Percentiles rank a stretch among this genome's conserved stretches.
phyloP scores from a whole-genome alignment of 768 basidiomycete genomes.

The Hygrocybe coccinea region DNA sequence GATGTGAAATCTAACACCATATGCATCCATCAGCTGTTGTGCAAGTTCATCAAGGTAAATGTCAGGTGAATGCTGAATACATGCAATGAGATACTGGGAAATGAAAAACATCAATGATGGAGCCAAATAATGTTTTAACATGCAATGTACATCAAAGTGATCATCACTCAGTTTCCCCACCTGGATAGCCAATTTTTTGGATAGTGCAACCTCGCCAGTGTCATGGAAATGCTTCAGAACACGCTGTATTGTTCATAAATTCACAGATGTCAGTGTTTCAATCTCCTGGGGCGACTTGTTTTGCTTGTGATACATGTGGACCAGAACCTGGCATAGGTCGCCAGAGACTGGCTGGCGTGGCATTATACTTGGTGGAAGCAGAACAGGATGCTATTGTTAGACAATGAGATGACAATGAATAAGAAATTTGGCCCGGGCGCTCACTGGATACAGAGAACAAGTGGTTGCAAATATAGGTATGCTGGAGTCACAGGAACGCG shows the following conservation, averaged over 20 bases:
- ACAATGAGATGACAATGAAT: too few relatives aligned
- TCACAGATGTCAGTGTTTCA: not conserved
- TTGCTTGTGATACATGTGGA: not conserved
- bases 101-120: not conserved
- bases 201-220: not conserved
- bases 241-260: not conserved
- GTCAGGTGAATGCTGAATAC: not conserved
- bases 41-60: not conserved
- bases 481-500: too few relatives aligned
- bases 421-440: too few relatives aligned
- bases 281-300: not conserved
- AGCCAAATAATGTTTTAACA: not conserved
- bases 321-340: not conserved
- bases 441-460: too few relatives aligned
- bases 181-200: not conserved
- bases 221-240: not conserved
- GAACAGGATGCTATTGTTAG: too few relatives aligned
- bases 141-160: not conserved
- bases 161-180: not conserved
- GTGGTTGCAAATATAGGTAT: too few relatives aligned
- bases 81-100: not conserved
- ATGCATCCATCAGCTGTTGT: not conserved
- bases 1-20: not conserved
- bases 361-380: not conserved
- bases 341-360: not conserved